A percentile compares a stretch with the other conserved stretches of the same genome.
Conservation (phyloP, 1,284 basidiomycete genomes). For the Ganoderma lingzhi region DNA sequence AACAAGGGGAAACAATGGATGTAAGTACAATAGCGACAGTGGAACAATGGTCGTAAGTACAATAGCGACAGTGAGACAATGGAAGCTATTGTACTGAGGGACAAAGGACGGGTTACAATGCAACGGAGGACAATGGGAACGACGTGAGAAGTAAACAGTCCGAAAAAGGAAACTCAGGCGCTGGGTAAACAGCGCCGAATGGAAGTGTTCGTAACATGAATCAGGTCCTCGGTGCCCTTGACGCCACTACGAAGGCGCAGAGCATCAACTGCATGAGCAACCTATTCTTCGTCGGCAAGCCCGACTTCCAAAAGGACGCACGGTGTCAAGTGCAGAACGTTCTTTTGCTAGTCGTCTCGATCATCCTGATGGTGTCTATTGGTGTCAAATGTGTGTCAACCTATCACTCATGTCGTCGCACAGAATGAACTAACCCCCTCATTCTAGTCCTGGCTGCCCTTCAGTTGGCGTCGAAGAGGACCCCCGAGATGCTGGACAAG, state of each 20-base stretch:
- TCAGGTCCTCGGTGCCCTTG: conserved; percentile 61
- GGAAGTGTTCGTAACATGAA: too few relatives aligned
- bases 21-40: too few relatives aligned
- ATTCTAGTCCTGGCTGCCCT: conserved; percentile 86
- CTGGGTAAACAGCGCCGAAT: too few relatives aligned
- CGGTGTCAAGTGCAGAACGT: conserved; percentile 91
- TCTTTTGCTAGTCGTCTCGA: conserved; percentile 82
- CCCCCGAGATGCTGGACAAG: conserved; percentile 95
- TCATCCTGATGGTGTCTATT: conserved; percentile 85
- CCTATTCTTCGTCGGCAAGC: conserved; percentile 81
- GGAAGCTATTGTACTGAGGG: too few relatives aligned
- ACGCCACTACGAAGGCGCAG: conserved; percentile 53
- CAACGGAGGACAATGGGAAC: too few relatives aligned
- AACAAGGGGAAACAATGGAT: too few relatives aligned
- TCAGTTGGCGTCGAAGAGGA: conserved; percentile 83
- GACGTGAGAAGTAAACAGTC: too few relatives aligned
- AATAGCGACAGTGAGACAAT: too few relatives aligned
- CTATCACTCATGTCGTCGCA: not conserved
- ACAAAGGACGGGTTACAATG: too few relatives aligned
- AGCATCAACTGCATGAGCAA: conserved; percentile 84
- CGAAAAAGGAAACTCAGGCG: too few relatives aligned
- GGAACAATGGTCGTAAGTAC: too few relatives aligned
- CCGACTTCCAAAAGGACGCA: conserved; percentile 86
- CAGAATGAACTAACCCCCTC: conserved; percentile 14
- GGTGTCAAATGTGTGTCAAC: conserved; percentile 80